Evolutionary conservation across 2,329 filamentous ascomycete species (phyloP).

Genomic region (Colletotrichum tamarilloi): DNA sequence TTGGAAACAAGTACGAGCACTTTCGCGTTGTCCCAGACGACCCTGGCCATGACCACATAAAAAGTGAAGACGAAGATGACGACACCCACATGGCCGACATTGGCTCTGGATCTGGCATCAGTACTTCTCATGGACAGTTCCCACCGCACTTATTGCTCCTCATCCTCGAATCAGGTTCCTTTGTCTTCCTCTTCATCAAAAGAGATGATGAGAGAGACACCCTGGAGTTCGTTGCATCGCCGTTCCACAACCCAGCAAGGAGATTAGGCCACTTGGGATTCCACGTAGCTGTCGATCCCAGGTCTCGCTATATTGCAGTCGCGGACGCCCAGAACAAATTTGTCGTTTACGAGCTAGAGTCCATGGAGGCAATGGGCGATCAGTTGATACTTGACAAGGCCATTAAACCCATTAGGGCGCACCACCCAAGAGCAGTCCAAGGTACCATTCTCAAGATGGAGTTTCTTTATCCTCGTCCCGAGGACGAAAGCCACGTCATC

Average conservation of each 20-base stretch:
- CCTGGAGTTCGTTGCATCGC: constrained; percentile 71
- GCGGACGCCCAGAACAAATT: constrained; percentile 78
- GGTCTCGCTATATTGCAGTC: constrained; percentile 75
- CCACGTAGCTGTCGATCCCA: constrained; percentile 81
- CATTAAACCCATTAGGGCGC: constrained; percentile 68
- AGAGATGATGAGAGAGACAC: constrained; percentile 51
- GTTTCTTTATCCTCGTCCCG: constrained; percentile 79
- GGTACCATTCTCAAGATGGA: constrained; percentile 88
- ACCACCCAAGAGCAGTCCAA: constrained; percentile 60
- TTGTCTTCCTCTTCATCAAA: constrained; percentile 80
- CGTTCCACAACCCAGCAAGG: constrained; percentile 65
- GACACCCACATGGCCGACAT: constrained; percentile 47
- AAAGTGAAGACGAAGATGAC: constrained; percentile 53
- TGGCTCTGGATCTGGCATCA: constrained; percentile 26
- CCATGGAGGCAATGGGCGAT: constrained; percentile 60
- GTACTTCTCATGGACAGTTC: constrained; percentile 44
- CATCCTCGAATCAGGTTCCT: constrained; percentile 77
- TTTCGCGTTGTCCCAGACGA: constrained; percentile 46
- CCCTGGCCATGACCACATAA: constrained; percentile 41
- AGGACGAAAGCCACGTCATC: constrained; percentile 78
- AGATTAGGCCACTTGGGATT: constrained; percentile 68
- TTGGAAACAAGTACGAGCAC: constrained; percentile 66
- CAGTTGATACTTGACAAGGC: constrained; percentile 58
- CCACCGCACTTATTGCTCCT: constrained; percentile 87
- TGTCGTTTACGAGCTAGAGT: constrained; percentile 76